phyloP scores from a whole-genome alignment of 1,139 yeast species.

The Waltiozyma sp. region DNA sequence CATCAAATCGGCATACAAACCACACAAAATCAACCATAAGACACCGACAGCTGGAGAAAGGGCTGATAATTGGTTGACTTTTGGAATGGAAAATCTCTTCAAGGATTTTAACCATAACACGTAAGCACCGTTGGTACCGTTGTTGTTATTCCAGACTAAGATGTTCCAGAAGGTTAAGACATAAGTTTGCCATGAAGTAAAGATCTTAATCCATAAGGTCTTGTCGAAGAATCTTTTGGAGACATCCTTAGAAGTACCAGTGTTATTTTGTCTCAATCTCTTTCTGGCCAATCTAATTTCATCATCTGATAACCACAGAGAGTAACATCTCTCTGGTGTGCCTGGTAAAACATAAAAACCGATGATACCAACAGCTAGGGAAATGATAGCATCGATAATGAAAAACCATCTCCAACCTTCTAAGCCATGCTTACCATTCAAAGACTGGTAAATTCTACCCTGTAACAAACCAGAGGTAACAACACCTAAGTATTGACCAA shows the following conservation, averaged over 20 bases:
- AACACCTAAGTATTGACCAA: conserved; percentile 16
- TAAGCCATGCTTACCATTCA: conserved; percentile 38
- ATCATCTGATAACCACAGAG: conserved; percentile 20
- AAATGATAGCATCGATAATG: conserved; percentile 53
- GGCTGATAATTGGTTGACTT: conserved; percentile 20
- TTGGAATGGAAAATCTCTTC: conserved; percentile 13
- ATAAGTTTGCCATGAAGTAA: conserved; percentile 20
- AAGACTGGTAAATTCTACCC: conserved; percentile 38
- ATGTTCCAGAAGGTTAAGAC: conserved; percentile 22
- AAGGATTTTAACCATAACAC: conserved; percentile 18
- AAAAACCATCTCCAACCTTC: conserved; percentile 70
- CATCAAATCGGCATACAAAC: conserved; percentile 40
- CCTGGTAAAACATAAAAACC: conserved; percentile 3
- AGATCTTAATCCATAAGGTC: conserved; percentile 36
- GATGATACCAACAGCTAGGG: conserved; percentile 35
- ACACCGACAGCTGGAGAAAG: conserved; percentile 26
- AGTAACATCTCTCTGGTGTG: conserved; percentile 12
- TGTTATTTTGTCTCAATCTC: conserved; percentile 26
- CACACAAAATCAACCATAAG: conserved; percentile 32
- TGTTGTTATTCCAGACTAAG: conserved; percentile 54
- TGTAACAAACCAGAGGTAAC: conserved; percentile 57
- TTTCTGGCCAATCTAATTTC: conserved; percentile 26
- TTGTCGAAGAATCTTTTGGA: conserved; percentile 22
- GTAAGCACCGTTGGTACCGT: conserved; percentile 26
- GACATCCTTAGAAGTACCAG: conserved; percentile 4